A percentile compares a stretch with the other conserved stretches of the same genome.
Evolutionary conservation across 768 basidiomycete genomes (phyloP).

Genomic region (Boletus speciosus): DNA sequence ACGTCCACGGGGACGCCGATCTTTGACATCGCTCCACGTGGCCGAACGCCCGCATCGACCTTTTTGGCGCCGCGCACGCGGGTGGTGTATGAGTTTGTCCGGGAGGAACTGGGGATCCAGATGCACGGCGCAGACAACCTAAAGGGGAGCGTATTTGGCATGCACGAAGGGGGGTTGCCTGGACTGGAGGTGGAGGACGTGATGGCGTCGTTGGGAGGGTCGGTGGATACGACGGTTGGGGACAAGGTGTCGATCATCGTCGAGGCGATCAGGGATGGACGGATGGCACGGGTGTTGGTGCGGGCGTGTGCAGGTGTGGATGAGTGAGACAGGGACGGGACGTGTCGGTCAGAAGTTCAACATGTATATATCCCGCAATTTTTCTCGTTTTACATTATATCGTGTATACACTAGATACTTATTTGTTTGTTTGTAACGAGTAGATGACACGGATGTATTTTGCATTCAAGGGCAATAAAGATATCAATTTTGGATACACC

Average conservation of each 20-base stretch:
- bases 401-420: too few relatives aligned
- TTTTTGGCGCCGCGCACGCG: conserved; percentile 54
- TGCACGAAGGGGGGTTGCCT: conserved; percentile 22
- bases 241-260: conserved; percentile 72
- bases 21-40: conserved; percentile 46
- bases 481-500: too few relatives aligned
- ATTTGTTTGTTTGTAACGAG: neutral
- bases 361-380: neutral
- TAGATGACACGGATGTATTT: too few relatives aligned
- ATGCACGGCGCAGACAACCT: conserved; percentile 82
- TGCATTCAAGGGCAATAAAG: too few relatives aligned
- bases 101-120: conserved; percentile 64
- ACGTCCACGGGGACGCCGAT: conserved; percentile 20
- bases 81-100: conserved; percentile 73
- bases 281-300: conserved; percentile 56
- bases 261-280: conserved; percentile 75
- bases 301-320: conserved; percentile 41
- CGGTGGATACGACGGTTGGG: conserved; percentile 55
- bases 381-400: neutral
- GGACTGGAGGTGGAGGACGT: conserved; percentile 52
- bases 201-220: conserved; percentile 9
- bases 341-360: neutral
- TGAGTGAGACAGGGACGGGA: neutral
- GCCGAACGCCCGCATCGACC: conserved; percentile 61
- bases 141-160: conserved; percentile 54